Base-by-base conservation (phyloP, 164 flowering plant species). In the Umbilicus rupestris region DNA sequence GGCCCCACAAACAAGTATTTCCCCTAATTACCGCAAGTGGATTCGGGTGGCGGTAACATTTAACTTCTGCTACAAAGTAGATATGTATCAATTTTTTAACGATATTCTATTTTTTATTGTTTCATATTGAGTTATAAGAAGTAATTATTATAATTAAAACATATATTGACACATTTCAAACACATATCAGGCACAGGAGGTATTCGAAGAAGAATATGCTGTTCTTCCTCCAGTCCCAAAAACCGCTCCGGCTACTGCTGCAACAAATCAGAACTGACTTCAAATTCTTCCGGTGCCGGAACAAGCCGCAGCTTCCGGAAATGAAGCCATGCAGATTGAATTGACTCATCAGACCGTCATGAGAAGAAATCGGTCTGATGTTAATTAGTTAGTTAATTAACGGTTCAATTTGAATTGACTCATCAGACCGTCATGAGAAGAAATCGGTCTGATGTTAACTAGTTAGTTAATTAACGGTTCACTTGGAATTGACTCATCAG, bases 341-440 rank as follows among this genome's bases (percentile, higher is more conserved):
- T 50, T 74, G 17, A 68, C 31, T 41, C 87, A 26, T 30, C 74
- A 39, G 72, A 65, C n/a, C n/a, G n/a, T n/a, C n/a, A n/a, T n/a
- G n/a, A n/a, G n/a, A n/a, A n/a, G n/a, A n/a, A n/a, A n/a, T n/a
- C n/a, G n/a, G n/a, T n/a, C n/a, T n/a, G n/a, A n/a, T n/a, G n/a
- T n/a, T n/a, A n/a, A n/a, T n/a, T n/a, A n/a, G n/a, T n/a, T n/a
- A 15, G 62, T 68, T 68, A 88, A 73, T 33, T 83, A 86, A 68
- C n/a, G n/a, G n/a, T n/a, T n/a, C n/a, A n/a, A n/a, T n/a, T 68
- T 41, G 82, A 77, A 31, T 50, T 74, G 17, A 68, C 31, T 41
- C 87, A 26, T 30, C 74, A 39, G 72, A 65, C n/a, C n/a, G n/a
- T n/a, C n/a, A 77, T 81, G 75, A 82, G 96, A 80, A 87, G 74